Percentiles rank a stretch among this genome's conserved stretches.
phyloP scores from a whole-genome alignment of 768 basidiomycete species.

The Mycena indigotica region DNA sequence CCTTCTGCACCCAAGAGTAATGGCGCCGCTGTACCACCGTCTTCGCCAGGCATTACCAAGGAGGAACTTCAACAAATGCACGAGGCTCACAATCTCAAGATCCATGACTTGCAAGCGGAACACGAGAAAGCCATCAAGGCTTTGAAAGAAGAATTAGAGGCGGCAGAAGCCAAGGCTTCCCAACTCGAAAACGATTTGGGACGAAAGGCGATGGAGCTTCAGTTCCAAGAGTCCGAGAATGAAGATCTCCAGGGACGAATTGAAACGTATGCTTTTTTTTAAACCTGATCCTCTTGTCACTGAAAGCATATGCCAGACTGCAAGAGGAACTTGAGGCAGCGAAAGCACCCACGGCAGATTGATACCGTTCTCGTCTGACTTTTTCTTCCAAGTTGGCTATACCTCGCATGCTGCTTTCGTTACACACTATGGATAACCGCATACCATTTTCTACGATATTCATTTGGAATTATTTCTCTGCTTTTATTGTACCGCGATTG shows the following conservation, averaged over 20 bases:
- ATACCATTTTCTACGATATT: constrained; percentile 2
- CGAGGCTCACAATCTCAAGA: constrained; percentile 82
- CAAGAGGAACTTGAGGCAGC: constrained; percentile 64
- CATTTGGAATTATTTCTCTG: neutral
- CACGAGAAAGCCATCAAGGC: constrained; percentile 60
- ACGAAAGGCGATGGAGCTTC: constrained; percentile 80
- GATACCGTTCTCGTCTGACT: neutral
- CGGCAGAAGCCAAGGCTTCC: constrained; percentile 46
- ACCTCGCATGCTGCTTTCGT: constrained; percentile 2
- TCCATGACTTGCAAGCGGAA: constrained; percentile 71
- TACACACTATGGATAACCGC: neutral
- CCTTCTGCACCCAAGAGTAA: constrained; percentile 58
- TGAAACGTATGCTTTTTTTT: constrained; percentile 65
- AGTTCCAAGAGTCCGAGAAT: constrained; percentile 76
- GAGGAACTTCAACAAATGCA: constrained; percentile 79
- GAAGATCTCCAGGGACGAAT: constrained; percentile 77
- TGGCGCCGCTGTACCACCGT: constrained; percentile 39
- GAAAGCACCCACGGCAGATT: constrained; percentile 32
- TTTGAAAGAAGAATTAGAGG: constrained; percentile 60
- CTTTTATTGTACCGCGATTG: too few species aligned
- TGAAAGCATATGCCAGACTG: constrained; percentile 56
- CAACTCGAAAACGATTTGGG: constrained; percentile 63
- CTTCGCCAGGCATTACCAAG: constrained; percentile 59
- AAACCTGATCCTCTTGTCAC: too few species aligned
- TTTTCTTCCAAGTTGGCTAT: neutral